phyloP scores from a whole-genome alignment of 2,329 filamentous ascomycete genomes.

The Ceratocystis diversiconidia region DNA sequence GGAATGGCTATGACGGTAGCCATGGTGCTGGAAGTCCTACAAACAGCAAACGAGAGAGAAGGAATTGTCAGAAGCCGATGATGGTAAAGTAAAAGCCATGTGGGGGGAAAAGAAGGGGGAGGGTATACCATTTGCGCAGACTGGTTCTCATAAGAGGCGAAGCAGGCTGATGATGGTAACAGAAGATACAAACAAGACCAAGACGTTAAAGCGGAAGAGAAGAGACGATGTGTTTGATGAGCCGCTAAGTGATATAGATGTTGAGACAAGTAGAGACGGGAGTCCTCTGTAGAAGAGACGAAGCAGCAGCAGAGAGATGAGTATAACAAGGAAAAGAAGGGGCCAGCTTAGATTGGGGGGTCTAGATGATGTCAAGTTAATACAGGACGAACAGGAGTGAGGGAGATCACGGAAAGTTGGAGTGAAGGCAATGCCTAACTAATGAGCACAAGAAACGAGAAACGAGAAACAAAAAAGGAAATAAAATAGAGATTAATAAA shows the following conservation, averaged over 20 bases:
- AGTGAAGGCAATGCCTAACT: no score
- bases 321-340: no score
- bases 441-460: no score
- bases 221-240: background rate
- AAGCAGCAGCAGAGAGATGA: no score
- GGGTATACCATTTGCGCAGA: slow-evolving; percentile 6
- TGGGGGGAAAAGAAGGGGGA: background rate
- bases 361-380: background rate
- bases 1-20: slow-evolving; percentile 5
- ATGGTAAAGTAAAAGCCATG: background rate
- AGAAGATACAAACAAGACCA: background rate
- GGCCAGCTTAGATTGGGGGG: no score
- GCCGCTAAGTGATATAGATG: no score
- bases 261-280: no score
- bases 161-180: background rate
- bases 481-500: background rate
- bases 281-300: no score
- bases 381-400: background rate
- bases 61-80: background rate
- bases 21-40: slow-evolving; percentile 16
- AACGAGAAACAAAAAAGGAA: background rate
- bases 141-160: slow-evolving; percentile 14
- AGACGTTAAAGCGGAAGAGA: background rate
- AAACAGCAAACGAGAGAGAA: background rate
- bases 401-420: background rate